Base-by-base conservation (phyloP, 1,284 basidiomycete species). In the Cryptococcus sp. region DNA sequence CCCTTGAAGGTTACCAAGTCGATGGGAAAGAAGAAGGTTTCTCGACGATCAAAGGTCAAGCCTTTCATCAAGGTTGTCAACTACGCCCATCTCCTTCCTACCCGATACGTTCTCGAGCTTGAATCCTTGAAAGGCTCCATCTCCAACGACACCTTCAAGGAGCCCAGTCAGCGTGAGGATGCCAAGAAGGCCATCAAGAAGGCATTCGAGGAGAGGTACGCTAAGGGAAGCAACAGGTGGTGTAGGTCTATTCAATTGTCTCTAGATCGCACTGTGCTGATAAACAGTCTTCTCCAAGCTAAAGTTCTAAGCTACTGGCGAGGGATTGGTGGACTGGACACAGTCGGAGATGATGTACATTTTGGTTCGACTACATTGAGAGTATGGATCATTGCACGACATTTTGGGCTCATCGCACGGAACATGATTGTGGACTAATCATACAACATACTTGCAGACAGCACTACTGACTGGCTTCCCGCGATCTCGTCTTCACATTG, bases 61-160 rank as follows among this genome's bases (percentile, higher is more conserved):
- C 92, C 92, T 66, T 97, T 97, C 79, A 91, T 97, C 82, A 96
- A 96, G 85, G 91, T 93, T 59, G 78, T 96, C 77, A 97, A 97
- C 85, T 96, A 96, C 82, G 88, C 90, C 57, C 92, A 97, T 79
- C 82, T 97, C 59, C 93, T 96, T 85, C 92, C 92, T 50, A 97
- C 92, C 63, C 91, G 93, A 76, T 97, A 97, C 79, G 86, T 88
- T 57, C 82, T 97, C 69, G 92, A 97, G 76, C 81, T 97, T 69
- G 92, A 97, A 77, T 83, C 84, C 53, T 80, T 97, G 70, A 97
- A 96, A 82, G 88, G 88, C 56, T 78, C 83, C 49, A 85, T 93
- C 55, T 78, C 82, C 37, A 73, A 80, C 51, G 91, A 96, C 59
- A 93, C 91, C 57, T 94, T 96, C 85, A 92, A 92, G 81, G 91